A percentile compares a stretch with the other conserved stretches of the same genome.
These are phyloP conservation scores for Plectranthus barbatus DNA, from an alignment of 257 asterid genomes.

Conservation along the genomic window DNA sequence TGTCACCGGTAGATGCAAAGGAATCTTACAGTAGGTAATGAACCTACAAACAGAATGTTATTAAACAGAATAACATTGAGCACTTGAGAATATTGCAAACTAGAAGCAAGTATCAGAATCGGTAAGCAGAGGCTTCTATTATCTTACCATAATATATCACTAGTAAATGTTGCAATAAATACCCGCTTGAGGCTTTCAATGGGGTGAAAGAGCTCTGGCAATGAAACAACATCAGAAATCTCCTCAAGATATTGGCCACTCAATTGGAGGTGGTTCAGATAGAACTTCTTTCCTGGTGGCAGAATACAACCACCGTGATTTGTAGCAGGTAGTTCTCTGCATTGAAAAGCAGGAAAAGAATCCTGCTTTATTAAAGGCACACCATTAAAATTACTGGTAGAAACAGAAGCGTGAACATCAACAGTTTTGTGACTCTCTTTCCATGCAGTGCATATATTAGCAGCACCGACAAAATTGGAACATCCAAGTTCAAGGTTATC, in stretches of 20 bases:
- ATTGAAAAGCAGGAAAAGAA: conserved; percentile 16
- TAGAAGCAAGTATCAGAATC: conserved; percentile 9
- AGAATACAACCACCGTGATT: conserved; percentile 22
- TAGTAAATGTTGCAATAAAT: conserved; percentile 80
- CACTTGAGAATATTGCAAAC: background rate
- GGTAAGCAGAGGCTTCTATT: conserved; percentile 3
- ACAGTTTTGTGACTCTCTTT: conserved; percentile 6
- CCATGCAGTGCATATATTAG: conserved; percentile 16
- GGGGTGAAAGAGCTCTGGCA: conserved; percentile 77
- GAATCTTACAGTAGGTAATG: conserved; percentile 59
- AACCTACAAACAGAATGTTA: conserved; percentile 43
- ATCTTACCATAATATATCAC: conserved; percentile 69
- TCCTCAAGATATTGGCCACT: conserved; percentile 33
- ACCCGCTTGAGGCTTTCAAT: conserved; percentile 48
- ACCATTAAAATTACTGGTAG: conserved; percentile 13
- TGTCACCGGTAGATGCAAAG: conserved; percentile 61
- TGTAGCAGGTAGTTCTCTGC: conserved; percentile 18
- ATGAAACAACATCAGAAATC: conserved; percentile 40
- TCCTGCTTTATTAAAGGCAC: conserved; percentile 17
- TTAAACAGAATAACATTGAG: conserved; percentile 13
- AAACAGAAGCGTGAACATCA: conserved; percentile 18
- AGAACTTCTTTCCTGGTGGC: conserved; percentile 73
- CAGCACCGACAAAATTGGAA: background rate
- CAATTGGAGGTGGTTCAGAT: conserved; percentile 52
- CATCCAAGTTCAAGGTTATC: conserved; percentile 11